Evolutionary conservation across 495 filamentous ascomycete genomes (phyloP).

Genomic region (Penicillium daleae): DNA sequence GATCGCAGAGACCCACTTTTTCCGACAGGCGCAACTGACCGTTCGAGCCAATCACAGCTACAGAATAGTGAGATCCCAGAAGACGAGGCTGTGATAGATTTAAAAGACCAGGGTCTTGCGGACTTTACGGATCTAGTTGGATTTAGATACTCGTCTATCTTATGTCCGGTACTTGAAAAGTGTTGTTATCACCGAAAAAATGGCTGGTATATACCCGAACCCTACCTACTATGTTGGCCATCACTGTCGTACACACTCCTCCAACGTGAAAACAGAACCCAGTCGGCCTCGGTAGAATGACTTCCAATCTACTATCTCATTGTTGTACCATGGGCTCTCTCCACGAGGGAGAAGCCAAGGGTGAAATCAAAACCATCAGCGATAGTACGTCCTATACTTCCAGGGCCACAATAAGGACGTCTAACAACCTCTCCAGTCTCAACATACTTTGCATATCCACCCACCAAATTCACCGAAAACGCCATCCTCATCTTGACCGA

Average conservation of each 20-base stretch:
- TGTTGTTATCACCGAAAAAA: background rate
- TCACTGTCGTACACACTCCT: no score
- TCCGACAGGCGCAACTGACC: no score
- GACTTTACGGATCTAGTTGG: slow-evolving; percentile 9
- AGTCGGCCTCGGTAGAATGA: background rate
- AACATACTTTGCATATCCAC: slow-evolving; percentile 33
- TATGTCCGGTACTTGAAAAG: background rate
- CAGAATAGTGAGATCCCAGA: slow-evolving; percentile 8
- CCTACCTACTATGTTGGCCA: no score
- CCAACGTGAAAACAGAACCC: background rate
- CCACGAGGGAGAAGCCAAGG: slow-evolving; percentile 31
- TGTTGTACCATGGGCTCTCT: slow-evolving; percentile 22
- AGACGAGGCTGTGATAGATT: background rate
- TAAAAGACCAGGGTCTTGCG: background rate
- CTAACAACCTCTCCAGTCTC: slow-evolving; percentile 27
- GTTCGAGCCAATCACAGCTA: slow-evolving; percentile 24
- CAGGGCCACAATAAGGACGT: background rate
- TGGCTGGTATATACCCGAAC: no score
- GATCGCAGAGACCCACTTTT: slow-evolving; percentile 23
- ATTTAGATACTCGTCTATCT: background rate
- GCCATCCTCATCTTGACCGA: slow-evolving; percentile 40
- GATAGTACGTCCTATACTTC: slow-evolving; percentile 12
- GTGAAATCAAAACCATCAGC: slow-evolving; percentile 23
- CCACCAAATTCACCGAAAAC: slow-evolving; percentile 21
- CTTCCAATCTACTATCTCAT: slow-evolving; percentile 11